Conservation (phyloP, 305 asterid species). For the Ajuga reptans region DNA sequence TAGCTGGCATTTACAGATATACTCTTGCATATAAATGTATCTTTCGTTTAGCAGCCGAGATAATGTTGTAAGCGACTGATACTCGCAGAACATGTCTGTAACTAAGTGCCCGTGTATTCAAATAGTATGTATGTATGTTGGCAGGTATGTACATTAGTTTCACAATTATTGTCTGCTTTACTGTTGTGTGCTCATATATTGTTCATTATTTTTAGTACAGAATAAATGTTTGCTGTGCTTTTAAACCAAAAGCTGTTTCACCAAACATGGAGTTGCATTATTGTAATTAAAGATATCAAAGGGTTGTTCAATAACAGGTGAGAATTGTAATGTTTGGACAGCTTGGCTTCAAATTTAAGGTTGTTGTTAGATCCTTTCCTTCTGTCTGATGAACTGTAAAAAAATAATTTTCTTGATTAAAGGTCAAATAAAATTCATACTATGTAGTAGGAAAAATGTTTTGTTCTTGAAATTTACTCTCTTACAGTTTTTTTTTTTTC, state of each 20-base stretch:
- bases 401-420: too few species aligned
- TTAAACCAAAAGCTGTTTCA: constrained; percentile 15
- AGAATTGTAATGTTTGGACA: constrained; percentile 14
- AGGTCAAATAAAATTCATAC: too few species aligned
- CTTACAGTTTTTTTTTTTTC: too few species aligned
- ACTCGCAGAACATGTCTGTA: background rate
- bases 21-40: background rate
- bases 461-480: too few species aligned
- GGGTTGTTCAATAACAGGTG: constrained; percentile 3
- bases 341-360: constrained; percentile 1
- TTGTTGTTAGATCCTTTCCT: background rate
- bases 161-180: constrained; percentile 9
- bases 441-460: too few species aligned
- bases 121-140: background rate
- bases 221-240: constrained; percentile 19
- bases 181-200: background rate
- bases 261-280: constrained; percentile 14
- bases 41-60: too few species aligned
- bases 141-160: constrained; percentile 3
- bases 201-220: constrained; percentile 6
- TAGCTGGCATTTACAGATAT: background rate
- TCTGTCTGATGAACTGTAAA: constrained; percentile 1
- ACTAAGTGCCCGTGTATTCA: background rate
- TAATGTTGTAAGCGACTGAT: too few species aligned
- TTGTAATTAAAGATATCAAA: constrained; percentile 19